Conservation (phyloP, 257 asterid species). For the Solanum bulbocastanum region DNA sequence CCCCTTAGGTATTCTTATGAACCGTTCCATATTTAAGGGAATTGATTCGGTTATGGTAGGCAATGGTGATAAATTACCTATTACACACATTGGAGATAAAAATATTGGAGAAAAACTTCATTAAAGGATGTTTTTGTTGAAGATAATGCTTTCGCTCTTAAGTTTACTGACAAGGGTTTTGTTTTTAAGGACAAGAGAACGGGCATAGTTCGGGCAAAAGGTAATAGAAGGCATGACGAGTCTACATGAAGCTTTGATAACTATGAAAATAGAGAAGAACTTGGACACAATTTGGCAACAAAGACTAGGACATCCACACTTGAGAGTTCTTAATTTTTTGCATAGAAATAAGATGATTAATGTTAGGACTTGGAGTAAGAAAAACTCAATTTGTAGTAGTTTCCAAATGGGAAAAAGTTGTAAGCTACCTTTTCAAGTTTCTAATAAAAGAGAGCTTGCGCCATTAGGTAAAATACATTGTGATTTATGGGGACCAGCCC, state of each 20-base stretch:
- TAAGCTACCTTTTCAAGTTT: background rate
- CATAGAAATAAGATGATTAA: background rate
- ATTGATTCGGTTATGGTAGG: background rate
- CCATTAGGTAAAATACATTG: background rate
- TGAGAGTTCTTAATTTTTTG: background rate
- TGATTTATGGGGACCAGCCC: background rate
- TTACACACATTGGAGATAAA: background rate
- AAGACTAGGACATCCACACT: background rate
- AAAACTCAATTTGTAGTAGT: too few species aligned
- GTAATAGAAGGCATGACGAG: background rate
- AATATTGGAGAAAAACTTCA: background rate
- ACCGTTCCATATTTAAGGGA: background rate
- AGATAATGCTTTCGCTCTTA: background rate
- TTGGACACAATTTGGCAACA: background rate
- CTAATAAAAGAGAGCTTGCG: background rate
- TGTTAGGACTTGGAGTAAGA: background rate
- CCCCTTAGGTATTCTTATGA: background rate
- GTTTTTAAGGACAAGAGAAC: background rate
- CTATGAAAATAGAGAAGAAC: background rate
- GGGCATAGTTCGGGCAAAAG: background rate
- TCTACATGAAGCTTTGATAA: background rate
- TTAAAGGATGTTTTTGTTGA: background rate
- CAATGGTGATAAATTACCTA: background rate
- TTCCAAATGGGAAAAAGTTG: too few species aligned
- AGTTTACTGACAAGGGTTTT: background rate